Evolutionary conservation across 2,329 filamentous ascomycete genomes (phyloP).

Genomic region (Penicillium sp.): DNA sequence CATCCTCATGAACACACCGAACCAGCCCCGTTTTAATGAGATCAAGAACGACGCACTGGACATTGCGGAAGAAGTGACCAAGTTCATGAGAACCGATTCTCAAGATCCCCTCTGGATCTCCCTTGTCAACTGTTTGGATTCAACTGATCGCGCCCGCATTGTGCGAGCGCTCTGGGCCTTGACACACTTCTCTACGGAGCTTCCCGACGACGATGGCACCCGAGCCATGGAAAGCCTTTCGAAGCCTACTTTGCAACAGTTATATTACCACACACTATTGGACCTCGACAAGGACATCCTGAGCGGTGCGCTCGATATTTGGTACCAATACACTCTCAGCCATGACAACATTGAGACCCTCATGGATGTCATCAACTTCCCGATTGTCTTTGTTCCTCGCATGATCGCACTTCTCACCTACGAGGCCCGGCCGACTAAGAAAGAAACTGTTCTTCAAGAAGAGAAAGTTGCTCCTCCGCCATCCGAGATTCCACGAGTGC

Average conservation of each 20-base stretch:
- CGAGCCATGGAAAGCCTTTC: conserved; percentile 65
- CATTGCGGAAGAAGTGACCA: conserved; percentile 85
- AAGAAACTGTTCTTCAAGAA: conserved; percentile 58
- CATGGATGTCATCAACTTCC: conserved; percentile 38
- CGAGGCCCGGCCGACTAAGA: conserved; percentile 63
- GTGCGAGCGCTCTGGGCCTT: conserved; percentile 77
- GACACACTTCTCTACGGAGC: conserved; percentile 81
- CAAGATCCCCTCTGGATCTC: conserved; percentile 77
- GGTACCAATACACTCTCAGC: conserved; percentile 91
- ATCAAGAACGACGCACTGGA: conserved; percentile 89
- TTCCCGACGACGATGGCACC: conserved; percentile 71
- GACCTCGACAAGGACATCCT: conserved; percentile 81
- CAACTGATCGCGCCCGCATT: conserved; percentile 76
- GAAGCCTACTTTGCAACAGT: conserved; percentile 56
- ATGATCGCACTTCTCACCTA: conserved; percentile 77
- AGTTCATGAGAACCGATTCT: conserved; percentile 69
- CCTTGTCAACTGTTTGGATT: conserved; percentile 57
- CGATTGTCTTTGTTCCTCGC: conserved; percentile 64
- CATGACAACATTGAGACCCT: conserved; percentile 72
- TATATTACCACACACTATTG: conserved; percentile 42
- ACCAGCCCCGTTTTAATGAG: conserved; percentile 69
- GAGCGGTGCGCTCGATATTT: conserved; percentile 84
- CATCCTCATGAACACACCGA: conserved; percentile 75
- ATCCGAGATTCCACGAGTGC: conserved; percentile 64
- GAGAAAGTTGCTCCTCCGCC: conserved; percentile 58